These are phyloP conservation scores for Metarhizium brunneum DNA, from an alignment of 2,329 filamentous ascomycete genomes.

Conservation along the genomic window DNA sequence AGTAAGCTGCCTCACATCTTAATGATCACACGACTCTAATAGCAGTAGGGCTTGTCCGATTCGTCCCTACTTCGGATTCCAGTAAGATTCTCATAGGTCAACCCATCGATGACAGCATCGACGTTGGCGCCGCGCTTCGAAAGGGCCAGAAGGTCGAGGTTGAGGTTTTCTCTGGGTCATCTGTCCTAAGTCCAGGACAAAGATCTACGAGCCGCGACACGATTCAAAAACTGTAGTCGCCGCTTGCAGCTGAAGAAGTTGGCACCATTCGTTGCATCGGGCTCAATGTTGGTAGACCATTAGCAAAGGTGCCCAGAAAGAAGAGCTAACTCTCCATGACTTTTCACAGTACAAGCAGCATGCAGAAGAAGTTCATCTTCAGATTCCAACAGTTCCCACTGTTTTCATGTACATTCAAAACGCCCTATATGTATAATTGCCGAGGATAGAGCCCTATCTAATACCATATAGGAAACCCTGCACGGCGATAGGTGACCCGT, in stretches of 20 bases:
- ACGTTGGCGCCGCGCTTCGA: background rate
- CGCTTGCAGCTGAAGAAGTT: slow-evolving; percentile 25
- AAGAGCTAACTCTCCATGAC: background rate
- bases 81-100: slow-evolving; percentile 45
- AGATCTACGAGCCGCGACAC: slow-evolving; percentile 5
- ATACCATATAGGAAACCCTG: slow-evolving; percentile 33
- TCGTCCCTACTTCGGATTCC: slow-evolving; percentile 41
- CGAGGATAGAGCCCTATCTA: background rate
- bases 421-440: too few species aligned
- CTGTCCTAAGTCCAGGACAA: background rate
- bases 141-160: background rate
- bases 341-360: background rate
- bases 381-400: background rate
- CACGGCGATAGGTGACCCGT: slow-evolving; percentile 45
- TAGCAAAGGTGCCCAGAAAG: background rate
- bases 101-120: slow-evolving; percentile 24
- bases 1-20: too few species aligned
- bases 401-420: background rate
- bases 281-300: slow-evolving; percentile 33
- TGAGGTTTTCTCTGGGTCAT: background rate
- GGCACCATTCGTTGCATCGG: slow-evolving; percentile 52
- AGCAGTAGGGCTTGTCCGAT: slow-evolving; percentile 46
- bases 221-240: slow-evolving; percentile 39
- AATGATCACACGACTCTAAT: too few species aligned
- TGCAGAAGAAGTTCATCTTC: background rate